phyloP scores from a whole-genome alignment of 1,139 yeast species.

The Saccharomyces hybrid region DNA sequence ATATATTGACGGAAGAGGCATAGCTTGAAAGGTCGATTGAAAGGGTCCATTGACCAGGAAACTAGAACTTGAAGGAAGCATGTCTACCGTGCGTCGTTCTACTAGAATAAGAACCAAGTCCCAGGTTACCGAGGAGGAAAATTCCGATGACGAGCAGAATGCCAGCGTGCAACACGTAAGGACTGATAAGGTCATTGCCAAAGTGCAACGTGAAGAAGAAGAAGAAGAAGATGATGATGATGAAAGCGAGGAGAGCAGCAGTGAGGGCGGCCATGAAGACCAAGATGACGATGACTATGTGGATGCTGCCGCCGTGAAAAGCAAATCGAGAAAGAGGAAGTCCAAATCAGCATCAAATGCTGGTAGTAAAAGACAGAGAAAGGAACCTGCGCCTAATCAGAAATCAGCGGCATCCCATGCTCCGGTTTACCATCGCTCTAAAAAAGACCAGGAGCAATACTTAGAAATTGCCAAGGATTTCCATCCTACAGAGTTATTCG shows the following conservation, averaged over 20 bases:
- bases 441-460: slow-evolving; percentile 25
- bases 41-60: background rate
- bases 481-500: slow-evolving; percentile 48
- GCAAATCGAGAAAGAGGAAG: background rate
- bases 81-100: slow-evolving; percentile 4
- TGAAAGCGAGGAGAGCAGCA: slow-evolving; percentile 1
- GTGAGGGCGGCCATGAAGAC: slow-evolving; percentile 1
- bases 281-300: slow-evolving; percentile 5
- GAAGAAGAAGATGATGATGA: slow-evolving; percentile 1
- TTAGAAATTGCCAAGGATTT: slow-evolving; percentile 35
- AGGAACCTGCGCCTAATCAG: background rate
- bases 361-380: background rate
- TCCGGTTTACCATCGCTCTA: slow-evolving; percentile 7
- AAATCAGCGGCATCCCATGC: background rate
- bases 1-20: background rate
- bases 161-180: slow-evolving; percentile 1
- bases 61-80: background rate
- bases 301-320: background rate
- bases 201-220: background rate
- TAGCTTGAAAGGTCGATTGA: background rate
- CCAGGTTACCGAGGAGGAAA: background rate
- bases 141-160: background rate
- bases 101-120: slow-evolving; percentile 2
- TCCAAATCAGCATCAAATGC: background rate
- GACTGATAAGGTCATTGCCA: slow-evolving; percentile 1